Base-by-base conservation (phyloP, 805 yeast species). In the Cyberlindnera saturnus region DNA sequence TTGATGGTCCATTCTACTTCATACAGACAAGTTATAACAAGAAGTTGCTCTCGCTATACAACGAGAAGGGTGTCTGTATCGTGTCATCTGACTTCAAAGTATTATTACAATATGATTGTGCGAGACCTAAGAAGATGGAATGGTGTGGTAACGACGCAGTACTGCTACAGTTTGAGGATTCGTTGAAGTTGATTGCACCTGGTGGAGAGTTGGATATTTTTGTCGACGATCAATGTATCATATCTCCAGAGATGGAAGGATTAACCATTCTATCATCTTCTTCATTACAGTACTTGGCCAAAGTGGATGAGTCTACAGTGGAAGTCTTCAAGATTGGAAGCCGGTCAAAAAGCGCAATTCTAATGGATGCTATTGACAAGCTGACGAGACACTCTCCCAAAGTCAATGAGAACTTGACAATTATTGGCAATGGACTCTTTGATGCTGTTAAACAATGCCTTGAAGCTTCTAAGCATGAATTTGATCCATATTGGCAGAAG, bases 111-210 rank as follows among this genome's bases (percentile, higher is more conserved):
- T 44, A 43, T 42, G 32, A 36, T 7, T 41, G 49, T 34, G 15
- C 43, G 5, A 33, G 19, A 13, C 49, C 48, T 1, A 13, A 34
- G 19, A 32, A 36, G 9, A 46, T 86, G 16, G 72, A 71, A 44
- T 93, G 97, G 98, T 83, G 96, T 58, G 87, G 91, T 0, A 79
- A 82, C 51, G 96, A 88, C 62, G 87, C 93, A 0, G 79, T 90
- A 1, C 79, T 81, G 0, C 64, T 78, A n/a, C 66, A 78, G 1
- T 64, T 63, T 46, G 66, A 73, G 3, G 91, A 83, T 51, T 88
- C 83, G 41, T 53, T 88, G 23, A 74, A 74, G 46, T 58, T 90
- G 14, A 70, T 82, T 31, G 96, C 95, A 0, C 91, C 96, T 0
- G 75, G 79, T 10, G 79, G 74, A 48, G 38, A 51, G 46, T 59